Evolutionary conservation across 441 rosid species (phyloP).

Genomic region (Gossypium davidsonii): DNA sequence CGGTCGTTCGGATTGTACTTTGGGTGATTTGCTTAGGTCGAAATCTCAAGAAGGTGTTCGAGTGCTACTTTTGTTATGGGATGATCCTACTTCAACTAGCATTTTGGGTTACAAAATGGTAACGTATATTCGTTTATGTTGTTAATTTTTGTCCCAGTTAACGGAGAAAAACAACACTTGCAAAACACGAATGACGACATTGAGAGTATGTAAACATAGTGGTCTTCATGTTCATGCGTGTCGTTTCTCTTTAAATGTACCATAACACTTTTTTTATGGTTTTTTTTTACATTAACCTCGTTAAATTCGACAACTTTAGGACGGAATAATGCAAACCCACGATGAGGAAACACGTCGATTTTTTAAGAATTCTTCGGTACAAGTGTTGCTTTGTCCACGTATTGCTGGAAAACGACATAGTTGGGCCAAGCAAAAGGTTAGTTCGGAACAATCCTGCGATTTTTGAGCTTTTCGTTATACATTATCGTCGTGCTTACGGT

Average conservation of each 20-base stretch:
- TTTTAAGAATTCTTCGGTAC: conserved; percentile 90
- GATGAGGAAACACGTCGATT: conserved; percentile 95
- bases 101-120: conserved; percentile 81
- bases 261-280: not conserved
- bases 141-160: not conserved
- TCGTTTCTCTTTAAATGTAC: not conserved
- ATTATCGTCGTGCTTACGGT: not conserved
- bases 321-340: conserved; percentile 95
- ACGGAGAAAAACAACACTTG: not conserved
- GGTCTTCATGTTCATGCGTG: not conserved
- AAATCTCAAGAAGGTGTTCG: conserved; percentile 97
- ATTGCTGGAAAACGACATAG: conserved; percentile 85
- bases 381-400: conserved; percentile 85
- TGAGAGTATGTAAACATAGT: not conserved
- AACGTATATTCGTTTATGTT: conserved; percentile 3
- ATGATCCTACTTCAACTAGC: conserved; percentile 94
- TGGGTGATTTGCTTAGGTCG: conserved; percentile 79
- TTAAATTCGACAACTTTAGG: conserved; percentile 37
- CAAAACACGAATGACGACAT: not conserved
- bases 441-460: too few relatives aligned
- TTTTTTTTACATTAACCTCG: not conserved
- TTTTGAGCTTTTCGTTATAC: not conserved
- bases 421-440: conserved; percentile 83
- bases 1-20: conserved; percentile 39
- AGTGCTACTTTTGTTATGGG: conserved; percentile 94